These are phyloP conservation scores for Choanephora cucurbitarum DNA, from an alignment of 371 early-diverging fungal species.

Conservation along the genomic window DNA sequence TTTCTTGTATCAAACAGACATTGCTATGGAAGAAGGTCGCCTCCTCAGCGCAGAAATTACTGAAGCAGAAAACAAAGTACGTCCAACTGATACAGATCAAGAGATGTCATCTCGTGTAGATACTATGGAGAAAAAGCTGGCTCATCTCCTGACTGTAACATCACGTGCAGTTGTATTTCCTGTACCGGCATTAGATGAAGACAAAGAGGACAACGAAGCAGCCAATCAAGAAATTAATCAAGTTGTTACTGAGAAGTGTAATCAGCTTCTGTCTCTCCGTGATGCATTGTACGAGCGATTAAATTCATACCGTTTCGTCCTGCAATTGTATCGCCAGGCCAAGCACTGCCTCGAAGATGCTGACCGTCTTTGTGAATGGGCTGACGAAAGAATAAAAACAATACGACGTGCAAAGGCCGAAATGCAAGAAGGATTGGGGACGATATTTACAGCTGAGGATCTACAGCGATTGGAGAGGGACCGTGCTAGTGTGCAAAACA, in stretches of 20 bases:
- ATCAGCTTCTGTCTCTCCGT: conserved; percentile 29
- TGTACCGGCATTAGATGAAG: conserved; percentile 15
- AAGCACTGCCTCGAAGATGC: conserved; percentile 41
- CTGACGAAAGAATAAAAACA: conserved; percentile 31
- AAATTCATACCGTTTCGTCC: conserved; percentile 29
- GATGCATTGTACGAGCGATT: conserved; percentile 38
- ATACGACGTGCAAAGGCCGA: conserved; percentile 29
- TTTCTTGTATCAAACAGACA: conserved; percentile 36
- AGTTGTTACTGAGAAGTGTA: conserved; percentile 28
- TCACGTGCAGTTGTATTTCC: conserved; percentile 44
- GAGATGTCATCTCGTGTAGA: conserved; percentile 43
- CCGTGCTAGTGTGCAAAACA: conserved; percentile 17
- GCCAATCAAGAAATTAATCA: conserved; percentile 31
- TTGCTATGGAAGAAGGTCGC: conserved; percentile 18
- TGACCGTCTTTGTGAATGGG: conserved; percentile 41
- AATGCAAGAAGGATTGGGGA: conserved; percentile 16
- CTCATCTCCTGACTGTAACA: conserved; percentile 38
- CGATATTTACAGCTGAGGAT: conserved; percentile 29
- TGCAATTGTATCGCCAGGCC: conserved; percentile 34
- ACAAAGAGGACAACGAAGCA: conserved; percentile 28
- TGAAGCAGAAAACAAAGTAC: conserved; percentile 28
- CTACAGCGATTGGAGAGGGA: conserved; percentile 35
- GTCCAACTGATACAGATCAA: conserved; percentile 36
- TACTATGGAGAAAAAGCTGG: conserved; percentile 37
- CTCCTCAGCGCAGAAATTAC: conserved; percentile 13